Evolutionary conservation across 2,329 filamentous ascomycete genomes (phyloP), one percentile per base, ranked within the genome.

Genomic region (Clarireedia sp.): DNA sequence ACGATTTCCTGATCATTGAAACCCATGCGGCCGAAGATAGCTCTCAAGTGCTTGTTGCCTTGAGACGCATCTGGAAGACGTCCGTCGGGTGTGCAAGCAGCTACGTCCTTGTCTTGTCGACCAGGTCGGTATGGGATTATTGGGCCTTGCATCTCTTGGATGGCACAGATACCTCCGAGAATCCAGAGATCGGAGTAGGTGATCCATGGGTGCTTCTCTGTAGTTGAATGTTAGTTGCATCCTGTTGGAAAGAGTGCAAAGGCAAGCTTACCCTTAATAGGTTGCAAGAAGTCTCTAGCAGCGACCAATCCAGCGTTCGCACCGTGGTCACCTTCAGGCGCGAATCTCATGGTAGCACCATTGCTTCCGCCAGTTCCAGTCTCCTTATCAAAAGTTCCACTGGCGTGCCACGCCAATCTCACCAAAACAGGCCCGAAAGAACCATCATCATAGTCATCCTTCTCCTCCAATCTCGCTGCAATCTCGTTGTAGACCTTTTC

Each of bases 1-100:
- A 96, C 92, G 69, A 97, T 97, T 74, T 96, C 91, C 68, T 88
- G 88, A 75, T 99, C 92, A 73, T 94, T 87, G 80, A 96, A 97
- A 64, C 92, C 92, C 92, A 97, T 97, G 70, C 92, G 90, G 73
- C 85, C 82, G 75, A 97, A 99, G 77, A 97, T 92, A 75, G 82
- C 82, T 67, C 94, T 87, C 66, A 97, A 81, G 75, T 97, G 92
- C 69, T 84, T 81, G 59, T 84, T 77, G 59, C 81, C 86, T 79
- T 96, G 82, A 65, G 82, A 72, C 51, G 80, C 92, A 70, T 99
- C 90, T 61, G 91, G 87, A 19, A 90, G 80, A 72, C 92, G 90
- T 63, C 94, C 94, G 68, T 96, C 91, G 50, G 94, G 94, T 26
- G 94, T 96, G 82, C 91, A 96, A 71, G 84, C 89, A 57, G 85